These are phyloP conservation scores for Amaranthus cruentus DNA, from an alignment of 148 eudicot genomes.

Conservation along the genomic window DNA sequence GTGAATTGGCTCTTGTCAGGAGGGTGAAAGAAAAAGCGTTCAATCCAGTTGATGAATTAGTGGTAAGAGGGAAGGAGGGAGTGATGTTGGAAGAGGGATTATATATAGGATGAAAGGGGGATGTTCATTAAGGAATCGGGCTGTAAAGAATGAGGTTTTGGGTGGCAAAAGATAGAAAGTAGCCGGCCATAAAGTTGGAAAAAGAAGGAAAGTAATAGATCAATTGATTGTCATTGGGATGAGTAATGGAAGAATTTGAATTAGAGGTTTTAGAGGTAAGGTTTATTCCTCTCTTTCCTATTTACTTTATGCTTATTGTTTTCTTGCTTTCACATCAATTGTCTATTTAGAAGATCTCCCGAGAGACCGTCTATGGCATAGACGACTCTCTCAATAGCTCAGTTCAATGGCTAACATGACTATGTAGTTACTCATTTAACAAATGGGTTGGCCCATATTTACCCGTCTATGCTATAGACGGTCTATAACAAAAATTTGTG, in stretches of 20 bases:
- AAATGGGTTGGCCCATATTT: too few species aligned
- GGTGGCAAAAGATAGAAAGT: constrained; percentile 32
- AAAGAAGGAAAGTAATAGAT: constrained; percentile 12
- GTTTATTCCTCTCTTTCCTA: constrained; percentile 15
- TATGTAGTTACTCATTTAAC: too few species aligned
- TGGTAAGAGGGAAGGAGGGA: constrained; percentile 15
- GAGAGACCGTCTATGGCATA: too few species aligned
- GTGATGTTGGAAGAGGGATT: constrained; percentile 10
- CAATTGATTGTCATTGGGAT: constrained; percentile 15
- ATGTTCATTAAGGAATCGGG: constrained; percentile 40
- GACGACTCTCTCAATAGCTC: too few species aligned
- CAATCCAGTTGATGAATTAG: neutral
- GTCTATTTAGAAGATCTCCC: too few species aligned
- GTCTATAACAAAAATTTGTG: too few species aligned
- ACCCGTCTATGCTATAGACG: too few species aligned
- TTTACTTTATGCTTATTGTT: constrained; percentile 10
- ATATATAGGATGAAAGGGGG: constrained; percentile 25
- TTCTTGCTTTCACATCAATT: constrained; percentile 21
- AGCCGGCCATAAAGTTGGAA: constrained; percentile 67
- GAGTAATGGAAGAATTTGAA: constrained; percentile 8
- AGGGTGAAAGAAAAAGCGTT: neutral
- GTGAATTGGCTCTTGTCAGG: neutral
- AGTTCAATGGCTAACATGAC: too few species aligned
- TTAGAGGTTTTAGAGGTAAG: constrained; percentile 19
- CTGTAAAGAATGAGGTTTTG: constrained; percentile 35